These are phyloP conservation scores for Bifiguratus adelaidae DNA, from an alignment of 192 early-diverging fungal species.

Conservation along the genomic window DNA sequence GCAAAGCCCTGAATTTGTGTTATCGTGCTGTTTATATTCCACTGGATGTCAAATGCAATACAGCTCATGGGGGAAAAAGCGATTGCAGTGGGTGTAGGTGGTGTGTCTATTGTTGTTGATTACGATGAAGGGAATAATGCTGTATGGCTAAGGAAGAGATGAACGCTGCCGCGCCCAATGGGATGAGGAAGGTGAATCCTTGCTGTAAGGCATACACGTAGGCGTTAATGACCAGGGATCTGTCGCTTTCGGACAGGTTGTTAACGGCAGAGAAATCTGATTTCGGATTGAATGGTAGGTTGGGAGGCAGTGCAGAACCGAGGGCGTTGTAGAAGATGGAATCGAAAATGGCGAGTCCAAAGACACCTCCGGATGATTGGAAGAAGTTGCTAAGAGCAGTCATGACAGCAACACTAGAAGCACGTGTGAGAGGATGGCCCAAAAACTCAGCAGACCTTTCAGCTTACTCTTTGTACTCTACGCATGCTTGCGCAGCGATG, in stretches of 20 bases:
- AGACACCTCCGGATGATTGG: conserved; percentile 5
- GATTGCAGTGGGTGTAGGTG: no score
- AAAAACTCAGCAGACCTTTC: neutral
- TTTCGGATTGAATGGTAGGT: conserved; percentile 8
- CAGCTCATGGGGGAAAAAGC: no score
- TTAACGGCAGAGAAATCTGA: conserved; percentile 17
- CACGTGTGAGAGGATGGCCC: neutral
- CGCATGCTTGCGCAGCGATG: conserved; percentile 58
- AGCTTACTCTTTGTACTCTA: conserved; percentile 27
- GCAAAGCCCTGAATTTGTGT: no score
- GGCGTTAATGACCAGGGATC: conserved; percentile 24
- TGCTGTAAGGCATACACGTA: conserved; percentile 42
- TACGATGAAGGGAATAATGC: conserved; percentile 22
- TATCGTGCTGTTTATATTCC: no score
- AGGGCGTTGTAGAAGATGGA: conserved; percentile 31
- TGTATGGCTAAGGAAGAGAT: conserved; percentile 32
- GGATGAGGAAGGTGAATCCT: conserved; percentile 40
- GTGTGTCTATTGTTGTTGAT: no score
- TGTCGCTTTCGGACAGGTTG: conserved; percentile 14
- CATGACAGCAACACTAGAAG: conserved; percentile 8
- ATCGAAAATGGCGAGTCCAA: conserved; percentile 18
- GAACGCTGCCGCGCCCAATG: conserved; percentile 35
- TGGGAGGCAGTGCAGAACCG: conserved; percentile 2
- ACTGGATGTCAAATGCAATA: no score
- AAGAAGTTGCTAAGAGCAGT: conserved; percentile 7